Evolutionary conservation across 345 rosid species (phyloP).

Genomic region (Durio zibethinus): DNA sequence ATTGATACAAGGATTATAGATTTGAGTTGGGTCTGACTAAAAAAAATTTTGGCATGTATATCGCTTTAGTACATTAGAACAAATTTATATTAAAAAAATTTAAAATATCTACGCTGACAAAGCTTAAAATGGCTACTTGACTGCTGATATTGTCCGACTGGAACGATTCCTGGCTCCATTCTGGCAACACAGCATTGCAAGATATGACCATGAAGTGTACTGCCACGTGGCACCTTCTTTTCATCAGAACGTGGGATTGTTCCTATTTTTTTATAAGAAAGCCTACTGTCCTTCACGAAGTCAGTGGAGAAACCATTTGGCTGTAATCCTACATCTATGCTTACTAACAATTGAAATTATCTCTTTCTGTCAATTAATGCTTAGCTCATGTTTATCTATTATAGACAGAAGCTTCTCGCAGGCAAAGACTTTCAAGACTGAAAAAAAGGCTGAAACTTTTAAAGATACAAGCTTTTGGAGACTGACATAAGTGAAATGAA

Average conservation of each 20-base stretch:
- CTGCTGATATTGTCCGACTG: not conserved
- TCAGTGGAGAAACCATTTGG: slow-evolving; percentile 51
- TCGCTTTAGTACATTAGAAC: slow-evolving; percentile 12
- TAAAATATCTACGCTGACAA: not conserved
- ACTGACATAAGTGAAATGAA: too few relatives aligned
- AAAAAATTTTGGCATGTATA: not conserved
- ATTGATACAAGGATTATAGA: not conserved
- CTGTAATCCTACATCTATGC: slow-evolving; percentile 12
- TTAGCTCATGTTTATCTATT: too few relatives aligned
- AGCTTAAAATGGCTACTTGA: slow-evolving; percentile 11
- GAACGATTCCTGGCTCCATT: slow-evolving; percentile 30
- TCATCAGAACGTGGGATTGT: slow-evolving; percentile 27
- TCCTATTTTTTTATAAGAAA: slow-evolving; percentile 31
- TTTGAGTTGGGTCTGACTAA: slow-evolving; percentile 19
- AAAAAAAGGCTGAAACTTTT: too few relatives aligned
- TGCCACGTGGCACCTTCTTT: slow-evolving; percentile 9
- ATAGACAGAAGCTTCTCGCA: too few relatives aligned
- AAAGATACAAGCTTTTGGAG: too few relatives aligned
- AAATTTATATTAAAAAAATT: not conserved
- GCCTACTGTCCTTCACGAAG: slow-evolving; percentile 28
- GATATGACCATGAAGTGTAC: slow-evolving; percentile 6
- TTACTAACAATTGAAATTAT: too few relatives aligned
- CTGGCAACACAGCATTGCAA: slow-evolving; percentile 21
- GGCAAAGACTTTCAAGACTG: too few relatives aligned
- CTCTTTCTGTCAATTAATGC: too few relatives aligned